A percentile compares a stretch with the other conserved stretches of the same genome.
Evolutionary conservation across 1,284 basidiomycete genomes (phyloP).

Genomic region (Cryptococcus maquisensis): DNA sequence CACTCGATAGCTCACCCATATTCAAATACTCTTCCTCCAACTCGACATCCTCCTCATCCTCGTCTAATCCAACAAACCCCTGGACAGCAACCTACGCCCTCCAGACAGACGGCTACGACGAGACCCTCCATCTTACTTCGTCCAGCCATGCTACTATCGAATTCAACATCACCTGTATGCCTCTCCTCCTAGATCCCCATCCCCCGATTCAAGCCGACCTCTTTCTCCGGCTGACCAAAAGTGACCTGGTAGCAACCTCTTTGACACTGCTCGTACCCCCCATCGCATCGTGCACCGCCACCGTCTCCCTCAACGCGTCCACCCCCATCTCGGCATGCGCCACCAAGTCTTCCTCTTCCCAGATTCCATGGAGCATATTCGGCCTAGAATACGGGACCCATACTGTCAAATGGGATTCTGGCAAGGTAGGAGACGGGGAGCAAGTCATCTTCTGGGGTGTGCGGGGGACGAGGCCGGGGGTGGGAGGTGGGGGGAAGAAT

Average conservation of each 20-base stretch:
- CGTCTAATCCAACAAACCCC: background rate
- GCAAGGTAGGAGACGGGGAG: conserved; percentile 7
- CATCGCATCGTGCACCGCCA: conserved; percentile 23
- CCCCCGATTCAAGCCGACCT: background rate
- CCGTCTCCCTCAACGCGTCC: conserved; percentile 30
- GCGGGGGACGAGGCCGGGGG: conserved; percentile 17
- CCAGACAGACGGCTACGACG: conserved; percentile 30
- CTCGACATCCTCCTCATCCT: conserved; percentile 3
- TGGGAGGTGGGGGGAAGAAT: conserved; percentile 14
- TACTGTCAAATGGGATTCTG: conserved; percentile 20
- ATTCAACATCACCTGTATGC: conserved; percentile 32
- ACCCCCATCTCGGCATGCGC: conserved; percentile 27
- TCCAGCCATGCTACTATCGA: conserved; percentile 15
- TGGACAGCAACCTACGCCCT: conserved; percentile 32
- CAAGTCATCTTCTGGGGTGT: conserved; percentile 36
- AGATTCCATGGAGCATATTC: conserved; percentile 23
- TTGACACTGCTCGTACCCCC: conserved; percentile 30
- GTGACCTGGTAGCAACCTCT: conserved; percentile 27
- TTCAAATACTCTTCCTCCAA: conserved; percentile 13
- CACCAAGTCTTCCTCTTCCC: conserved; percentile 3
- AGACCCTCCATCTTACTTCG: conserved; percentile 28
- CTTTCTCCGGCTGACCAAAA: background rate
- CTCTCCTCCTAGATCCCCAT: background rate
- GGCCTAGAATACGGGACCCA: conserved; percentile 29
- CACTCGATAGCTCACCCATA: conserved; percentile 22